Percentiles rank a stretch among this genome's conserved stretches.
phyloP scores from a whole-genome alignment of 805 yeast genomes.

The Hemisphaericaspora nanyangensis region DNA sequence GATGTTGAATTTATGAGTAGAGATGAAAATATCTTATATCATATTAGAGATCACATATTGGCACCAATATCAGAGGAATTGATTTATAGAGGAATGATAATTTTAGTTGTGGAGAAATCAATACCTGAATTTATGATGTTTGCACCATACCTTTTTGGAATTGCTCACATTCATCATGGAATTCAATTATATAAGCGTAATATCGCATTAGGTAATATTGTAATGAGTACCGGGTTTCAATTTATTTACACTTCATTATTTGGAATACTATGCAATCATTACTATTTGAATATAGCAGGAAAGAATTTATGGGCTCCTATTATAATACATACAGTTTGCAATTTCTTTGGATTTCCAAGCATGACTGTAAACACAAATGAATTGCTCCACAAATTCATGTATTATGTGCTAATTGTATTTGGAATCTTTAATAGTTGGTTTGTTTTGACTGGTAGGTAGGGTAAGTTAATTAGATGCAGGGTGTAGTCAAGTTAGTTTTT shows the following conservation, averaged over 20 bases:
- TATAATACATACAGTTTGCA: constrained; percentile 63
- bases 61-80: constrained; percentile 83
- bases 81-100: constrained; percentile 53
- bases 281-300: constrained; percentile 46
- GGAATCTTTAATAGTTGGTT: constrained; percentile 5
- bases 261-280: constrained; percentile 60
- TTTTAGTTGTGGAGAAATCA: constrained; percentile 12
- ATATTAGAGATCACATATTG: constrained; percentile 51
- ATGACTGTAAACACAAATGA: constrained; percentile 14
- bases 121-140: constrained; percentile 19
- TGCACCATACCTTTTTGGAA: constrained; percentile 67
- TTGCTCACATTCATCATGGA: constrained; percentile 79
- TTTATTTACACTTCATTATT: constrained; percentile 63
- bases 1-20: not conserved
- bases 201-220: constrained; percentile 20
- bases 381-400: constrained; percentile 6
- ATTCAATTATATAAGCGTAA: constrained; percentile 38
- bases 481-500: no score
- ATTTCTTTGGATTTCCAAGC: constrained; percentile 64
- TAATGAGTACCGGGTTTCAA: constrained; percentile 48
- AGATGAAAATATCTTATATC: constrained; percentile 1
- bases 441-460: no score
- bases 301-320: constrained; percentile 53
- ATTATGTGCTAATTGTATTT: constrained; percentile 9
- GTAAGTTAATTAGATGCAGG: no score